Base-by-base conservation (phyloP, 2,329 filamentous ascomycete genomes). In the Nemania sp. region DNA sequence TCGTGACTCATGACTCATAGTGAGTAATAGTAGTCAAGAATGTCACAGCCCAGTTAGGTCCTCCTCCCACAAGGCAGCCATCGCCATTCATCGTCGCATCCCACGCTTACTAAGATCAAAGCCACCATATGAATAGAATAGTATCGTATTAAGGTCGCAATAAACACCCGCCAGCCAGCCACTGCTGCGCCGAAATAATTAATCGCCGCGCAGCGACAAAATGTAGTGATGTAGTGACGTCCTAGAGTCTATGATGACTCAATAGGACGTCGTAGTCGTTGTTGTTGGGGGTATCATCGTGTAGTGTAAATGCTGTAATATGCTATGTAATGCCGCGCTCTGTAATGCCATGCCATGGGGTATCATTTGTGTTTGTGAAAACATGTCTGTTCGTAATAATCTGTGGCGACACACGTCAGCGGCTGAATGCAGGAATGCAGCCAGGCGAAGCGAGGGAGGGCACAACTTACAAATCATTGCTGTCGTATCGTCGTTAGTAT, bases 401-500 rank as follows among this genome's bases (percentile, higher is more conserved):
- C 43, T 51, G 14, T 11, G 14, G 30, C 24, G 45, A 36, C 11
- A 19, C 19, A 7, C 7, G 48, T 57, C 45, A 57, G 51, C 48
- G 31, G 40, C 34, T 42, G 42, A 30, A 33, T 34, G 2, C 11
- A 15, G 1, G 6, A n/a, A n/a, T n/a, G 17, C 20, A 41, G 22
- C 6, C 15, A 8, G 46, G 19, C 9, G 15, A 12, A 37, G 9
- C 1, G 20, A 42, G 14, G 5, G 5, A 37, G 28, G 7, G 47
- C n/a, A 12, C 34, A 31, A 45, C 65, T 64, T 54, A 68, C 66
- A 62, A 66, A 57, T 67, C 61, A 50, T 61, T 8, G 49, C 45
- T 52, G 52, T 62, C 63, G 62, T 62, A 60, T 66, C 61, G 24
- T 62, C 52, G 42, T 60, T 60, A 51, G 33, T 47, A 57, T 15